These are phyloP conservation scores for Albugo candida DNA, from an alignment of 352 stramenopile genomes.

Conservation along the genomic window DNA sequence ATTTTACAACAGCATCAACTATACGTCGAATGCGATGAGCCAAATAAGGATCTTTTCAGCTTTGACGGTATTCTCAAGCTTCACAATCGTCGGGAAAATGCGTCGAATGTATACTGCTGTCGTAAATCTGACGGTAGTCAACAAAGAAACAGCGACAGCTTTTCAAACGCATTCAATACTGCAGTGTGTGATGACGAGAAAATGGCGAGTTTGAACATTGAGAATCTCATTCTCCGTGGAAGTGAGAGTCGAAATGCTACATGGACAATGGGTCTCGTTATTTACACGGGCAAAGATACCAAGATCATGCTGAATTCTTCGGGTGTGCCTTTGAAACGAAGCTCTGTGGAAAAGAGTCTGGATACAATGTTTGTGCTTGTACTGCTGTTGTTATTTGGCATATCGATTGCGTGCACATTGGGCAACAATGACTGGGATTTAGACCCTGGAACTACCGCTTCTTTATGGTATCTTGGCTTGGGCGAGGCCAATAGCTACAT, in stretches of 20 bases:
- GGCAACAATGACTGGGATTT: constrained; percentile 75
- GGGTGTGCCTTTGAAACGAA: constrained; percentile 63
- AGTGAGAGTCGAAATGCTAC: constrained; percentile 71
- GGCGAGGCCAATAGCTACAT: constrained; percentile 49
- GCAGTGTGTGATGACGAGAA: constrained; percentile 2
- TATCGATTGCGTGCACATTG: constrained; percentile 64
- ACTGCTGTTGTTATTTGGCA: constrained; percentile 67
- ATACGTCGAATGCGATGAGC: constrained; percentile 55
- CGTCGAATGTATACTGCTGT: not conserved
- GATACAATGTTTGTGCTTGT: constrained; percentile 80
- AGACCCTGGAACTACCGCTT: constrained; percentile 18
- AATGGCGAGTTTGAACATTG: constrained; percentile 51
- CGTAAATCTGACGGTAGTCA: not conserved
- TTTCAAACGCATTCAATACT: not conserved
- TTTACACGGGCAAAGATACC: constrained; percentile 68
- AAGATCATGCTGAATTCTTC: constrained; percentile 77
- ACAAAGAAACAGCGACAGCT: not conserved
- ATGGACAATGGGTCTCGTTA: constrained; percentile 69
- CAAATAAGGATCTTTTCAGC: constrained; percentile 76
- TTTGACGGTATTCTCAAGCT: constrained; percentile 55
- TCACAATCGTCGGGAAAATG: constrained; percentile 9
- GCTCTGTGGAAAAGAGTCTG: constrained; percentile 71
- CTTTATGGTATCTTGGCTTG: not conserved
- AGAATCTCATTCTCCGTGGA: constrained; percentile 72
- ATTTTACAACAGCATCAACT: constrained; percentile 48